phyloP scores from a whole-genome alignment of 1,284 basidiomycete species.

The Testicularia cyperi region DNA sequence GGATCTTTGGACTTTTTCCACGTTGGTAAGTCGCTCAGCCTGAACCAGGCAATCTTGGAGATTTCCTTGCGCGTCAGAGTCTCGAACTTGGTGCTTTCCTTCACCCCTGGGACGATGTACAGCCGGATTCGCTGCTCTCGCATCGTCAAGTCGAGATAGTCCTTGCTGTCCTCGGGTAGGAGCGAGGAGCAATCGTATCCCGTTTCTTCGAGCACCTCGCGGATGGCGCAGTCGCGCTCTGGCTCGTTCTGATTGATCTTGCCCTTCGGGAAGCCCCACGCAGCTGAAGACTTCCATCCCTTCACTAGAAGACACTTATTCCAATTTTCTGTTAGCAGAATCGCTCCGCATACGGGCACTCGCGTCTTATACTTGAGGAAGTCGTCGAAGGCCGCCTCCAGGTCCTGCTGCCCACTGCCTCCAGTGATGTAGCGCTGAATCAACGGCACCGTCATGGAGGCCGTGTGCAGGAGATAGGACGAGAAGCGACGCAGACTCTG shows the following conservation, averaged over 20 bases:
- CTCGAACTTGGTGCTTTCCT: slow-evolving; percentile 84
- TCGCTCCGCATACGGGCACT: slow-evolving; percentile 97
- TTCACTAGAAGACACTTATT: slow-evolving; percentile 73
- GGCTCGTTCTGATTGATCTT: slow-evolving; percentile 91
- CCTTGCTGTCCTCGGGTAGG: slow-evolving; percentile 42
- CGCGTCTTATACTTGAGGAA: slow-evolving; percentile 80
- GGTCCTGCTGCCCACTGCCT: slow-evolving; percentile 42
- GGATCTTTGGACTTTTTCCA: slow-evolving; percentile 79
- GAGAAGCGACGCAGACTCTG: slow-evolving; percentile 81
- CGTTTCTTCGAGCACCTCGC: slow-evolving; percentile 65
- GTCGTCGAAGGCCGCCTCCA: slow-evolving; percentile 56
- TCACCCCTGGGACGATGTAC: slow-evolving; percentile 87
- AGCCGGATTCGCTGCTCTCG: slow-evolving; percentile 85
- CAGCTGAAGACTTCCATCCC: slow-evolving; percentile 93
- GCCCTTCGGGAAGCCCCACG: slow-evolving; percentile 98
- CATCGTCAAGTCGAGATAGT: slow-evolving; percentile 84
- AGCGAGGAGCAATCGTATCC: slow-evolving; percentile 54
- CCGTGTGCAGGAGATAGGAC: slow-evolving; percentile 71
- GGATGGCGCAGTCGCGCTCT: slow-evolving; percentile 61
- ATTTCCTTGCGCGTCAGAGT: slow-evolving; percentile 98
- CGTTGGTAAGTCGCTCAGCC: slow-evolving; percentile 81
- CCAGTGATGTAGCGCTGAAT: slow-evolving; percentile 55
- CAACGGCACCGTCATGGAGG: slow-evolving; percentile 53
- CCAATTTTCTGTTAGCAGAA: slow-evolving; percentile 86
- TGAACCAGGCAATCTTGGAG: slow-evolving; percentile 98